Conservation (phyloP, 2,329 filamentous ascomycete genomes). For the Gaeumannomyces sp. region DNA sequence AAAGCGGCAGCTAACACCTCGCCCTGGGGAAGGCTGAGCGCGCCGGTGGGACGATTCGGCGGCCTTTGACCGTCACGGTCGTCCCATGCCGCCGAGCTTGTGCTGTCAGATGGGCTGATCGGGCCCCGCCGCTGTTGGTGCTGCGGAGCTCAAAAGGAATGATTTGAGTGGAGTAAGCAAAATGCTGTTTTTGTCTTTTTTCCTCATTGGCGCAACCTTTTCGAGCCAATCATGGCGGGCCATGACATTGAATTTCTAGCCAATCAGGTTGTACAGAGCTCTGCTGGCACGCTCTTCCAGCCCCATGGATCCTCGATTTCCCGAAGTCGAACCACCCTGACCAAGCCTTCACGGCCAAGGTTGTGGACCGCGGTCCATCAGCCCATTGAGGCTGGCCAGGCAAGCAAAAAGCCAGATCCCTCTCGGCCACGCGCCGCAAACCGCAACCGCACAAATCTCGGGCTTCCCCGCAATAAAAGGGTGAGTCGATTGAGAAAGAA, state of each 20-base stretch:
- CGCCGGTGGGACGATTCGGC: constrained; percentile 1
- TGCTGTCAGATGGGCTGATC: constrained; percentile 8
- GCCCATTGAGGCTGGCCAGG: background rate
- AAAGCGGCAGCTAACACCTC: background rate
- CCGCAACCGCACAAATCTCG: background rate
- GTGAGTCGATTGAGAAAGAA: background rate
- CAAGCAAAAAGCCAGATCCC: background rate
- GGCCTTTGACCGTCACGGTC: constrained; percentile 5
- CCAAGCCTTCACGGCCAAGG: background rate
- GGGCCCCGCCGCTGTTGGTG: background rate
- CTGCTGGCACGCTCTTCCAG: background rate
- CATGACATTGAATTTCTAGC: background rate
- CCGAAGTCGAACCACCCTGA: background rate
- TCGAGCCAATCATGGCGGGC: background rate
- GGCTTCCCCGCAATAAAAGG: background rate
- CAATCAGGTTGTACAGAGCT: background rate
- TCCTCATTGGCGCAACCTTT: no score
- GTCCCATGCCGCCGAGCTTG: constrained; percentile 4
- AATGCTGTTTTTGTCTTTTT: background rate
- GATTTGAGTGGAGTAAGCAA: no score
- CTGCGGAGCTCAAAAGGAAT: background rate
- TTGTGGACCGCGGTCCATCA: background rate
- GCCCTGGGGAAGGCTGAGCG: no score
- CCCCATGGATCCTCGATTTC: background rate
- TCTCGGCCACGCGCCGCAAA: background rate